Conservation (phyloP, 441 rosid species). For the Melastoma candidum region DNA sequence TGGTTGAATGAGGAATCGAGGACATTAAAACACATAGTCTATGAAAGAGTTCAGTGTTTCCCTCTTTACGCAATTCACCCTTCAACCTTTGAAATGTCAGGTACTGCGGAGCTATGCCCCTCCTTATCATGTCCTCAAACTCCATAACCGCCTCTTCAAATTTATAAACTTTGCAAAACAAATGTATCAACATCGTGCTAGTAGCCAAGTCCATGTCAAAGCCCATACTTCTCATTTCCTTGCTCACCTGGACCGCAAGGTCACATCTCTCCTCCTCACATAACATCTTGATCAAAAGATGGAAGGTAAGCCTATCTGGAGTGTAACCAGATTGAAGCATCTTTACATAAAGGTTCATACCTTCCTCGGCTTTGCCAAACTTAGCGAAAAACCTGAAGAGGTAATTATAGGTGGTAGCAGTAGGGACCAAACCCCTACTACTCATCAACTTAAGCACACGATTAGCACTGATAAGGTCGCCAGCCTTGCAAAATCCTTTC, state of each 20-base stretch:
- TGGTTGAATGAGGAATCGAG: constrained; percentile 48
- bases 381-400: constrained; percentile 59
- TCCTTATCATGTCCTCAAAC: constrained; percentile 56
- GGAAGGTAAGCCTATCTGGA: constrained; percentile 63
- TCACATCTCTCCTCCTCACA: constrained; percentile 67
- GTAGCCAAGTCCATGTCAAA: constrained; percentile 54
- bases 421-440: constrained; percentile 51
- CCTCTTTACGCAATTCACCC: constrained; percentile 42
- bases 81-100: constrained; percentile 60
- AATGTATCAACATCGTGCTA: constrained; percentile 59
- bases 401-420: constrained; percentile 61
- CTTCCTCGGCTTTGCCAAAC: constrained; percentile 53
- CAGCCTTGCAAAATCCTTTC: constrained; percentile 69
- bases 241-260: constrained; percentile 55
- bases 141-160: constrained; percentile 62
- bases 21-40: constrained; percentile 48
- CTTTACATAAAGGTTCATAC: constrained; percentile 67
- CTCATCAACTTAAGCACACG: constrained; percentile 72
- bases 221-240: constrained; percentile 70
- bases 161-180: constrained; percentile 49
- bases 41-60: constrained; percentile 46
- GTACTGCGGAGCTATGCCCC: constrained; percentile 63
- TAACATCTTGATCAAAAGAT: constrained; percentile 70
- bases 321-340: constrained; percentile 65
- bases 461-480: constrained; percentile 61